Evolutionary conservation across 2,329 filamentous ascomycete genomes (phyloP).

Genomic region (Scedosporium boydii): DNA sequence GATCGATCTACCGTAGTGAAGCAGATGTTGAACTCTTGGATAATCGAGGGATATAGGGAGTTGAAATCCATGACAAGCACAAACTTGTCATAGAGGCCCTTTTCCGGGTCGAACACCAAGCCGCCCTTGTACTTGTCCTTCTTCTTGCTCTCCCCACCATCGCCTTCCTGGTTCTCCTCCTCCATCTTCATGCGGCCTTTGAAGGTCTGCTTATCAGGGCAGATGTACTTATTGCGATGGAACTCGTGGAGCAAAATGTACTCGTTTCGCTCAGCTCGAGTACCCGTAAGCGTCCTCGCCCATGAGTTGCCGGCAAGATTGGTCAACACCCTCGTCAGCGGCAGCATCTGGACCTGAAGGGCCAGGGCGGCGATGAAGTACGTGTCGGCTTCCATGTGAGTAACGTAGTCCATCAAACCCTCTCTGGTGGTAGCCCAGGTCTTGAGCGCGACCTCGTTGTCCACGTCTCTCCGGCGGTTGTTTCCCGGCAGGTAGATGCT

Average conservation of each 20-base stretch:
- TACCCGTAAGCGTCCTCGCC: conserved; percentile 92
- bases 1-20: conserved; percentile 91
- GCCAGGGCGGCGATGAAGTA: conserved; percentile 91
- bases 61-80: conserved; percentile 99
- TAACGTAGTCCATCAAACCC: conserved; percentile 86
- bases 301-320: conserved; percentile 97
- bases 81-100: conserved; percentile 95
- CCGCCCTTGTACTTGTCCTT: conserved; percentile 99
- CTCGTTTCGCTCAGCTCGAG: conserved; percentile 93
- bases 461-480: conserved; percentile 69
- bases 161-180: conserved; percentile 45
- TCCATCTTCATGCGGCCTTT: conserved; percentile 64
- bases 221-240: conserved; percentile 93
- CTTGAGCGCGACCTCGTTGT: conserved; percentile 78
- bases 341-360: conserved; percentile 80
- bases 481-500: conserved; percentile 71
- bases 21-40: conserved; percentile 99
- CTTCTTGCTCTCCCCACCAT: conserved; percentile 59
- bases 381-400: conserved; percentile 89
- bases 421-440: conserved; percentile 71
- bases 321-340: conserved; percentile 88
- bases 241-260: conserved; percentile 99
- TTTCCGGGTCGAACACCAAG: conserved; percentile 95
- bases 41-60: conserved; percentile 95
- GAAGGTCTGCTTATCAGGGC: conserved; percentile 84